Conservation (phyloP, 2,329 filamentous ascomycete species). For the Aureobasidium sp. region DNA sequence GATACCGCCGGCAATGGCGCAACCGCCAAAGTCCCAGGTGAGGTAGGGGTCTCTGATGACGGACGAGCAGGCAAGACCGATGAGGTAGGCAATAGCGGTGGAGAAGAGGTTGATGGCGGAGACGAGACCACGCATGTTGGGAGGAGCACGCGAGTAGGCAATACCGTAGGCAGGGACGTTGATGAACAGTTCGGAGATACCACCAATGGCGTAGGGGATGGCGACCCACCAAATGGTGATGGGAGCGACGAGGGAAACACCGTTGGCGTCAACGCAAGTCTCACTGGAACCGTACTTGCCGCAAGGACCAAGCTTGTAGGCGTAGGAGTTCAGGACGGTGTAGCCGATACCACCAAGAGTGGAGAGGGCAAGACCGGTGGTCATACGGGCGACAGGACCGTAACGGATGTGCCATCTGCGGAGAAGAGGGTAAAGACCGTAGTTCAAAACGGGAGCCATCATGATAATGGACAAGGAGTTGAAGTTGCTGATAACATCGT, state of each 20-base stretch:
- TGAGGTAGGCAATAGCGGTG: conserved; percentile 30
- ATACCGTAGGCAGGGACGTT: conserved; percentile 39
- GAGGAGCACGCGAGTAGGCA: conserved; percentile 35
- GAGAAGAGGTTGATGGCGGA: conserved; percentile 35
- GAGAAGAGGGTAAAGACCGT: conserved; percentile 36
- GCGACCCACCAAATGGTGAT: conserved; percentile 37
- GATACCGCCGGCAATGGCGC: conserved; percentile 39
- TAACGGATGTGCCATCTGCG: conserved; percentile 32
- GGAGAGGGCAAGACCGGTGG: conserved; percentile 40
- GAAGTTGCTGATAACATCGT: conserved; percentile 40
- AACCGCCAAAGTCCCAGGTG: conserved; percentile 42
- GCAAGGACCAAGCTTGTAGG: conserved; percentile 40
- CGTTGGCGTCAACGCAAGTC: conserved; percentile 26
- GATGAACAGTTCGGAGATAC: conserved; percentile 33
- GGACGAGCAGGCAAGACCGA: conserved; percentile 24
- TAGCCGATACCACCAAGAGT: conserved; percentile 34
- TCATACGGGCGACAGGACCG: conserved; percentile 44
- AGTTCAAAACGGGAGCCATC: conserved; percentile 35
- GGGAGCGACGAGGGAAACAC: conserved; percentile 25
- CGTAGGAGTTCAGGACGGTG: conserved; percentile 35
- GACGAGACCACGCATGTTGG: conserved; percentile 35
- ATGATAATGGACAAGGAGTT: conserved; percentile 37
- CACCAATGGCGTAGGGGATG: conserved; percentile 30
- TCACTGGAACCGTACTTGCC: conserved; percentile 31
- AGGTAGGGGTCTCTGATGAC: conserved; percentile 39